A percentile compares a stretch with the other conserved stretches of the same genome.
Evolutionary conservation across 2,329 filamentous ascomycete genomes (phyloP).

Genomic region (Lachnellula willkommii): DNA sequence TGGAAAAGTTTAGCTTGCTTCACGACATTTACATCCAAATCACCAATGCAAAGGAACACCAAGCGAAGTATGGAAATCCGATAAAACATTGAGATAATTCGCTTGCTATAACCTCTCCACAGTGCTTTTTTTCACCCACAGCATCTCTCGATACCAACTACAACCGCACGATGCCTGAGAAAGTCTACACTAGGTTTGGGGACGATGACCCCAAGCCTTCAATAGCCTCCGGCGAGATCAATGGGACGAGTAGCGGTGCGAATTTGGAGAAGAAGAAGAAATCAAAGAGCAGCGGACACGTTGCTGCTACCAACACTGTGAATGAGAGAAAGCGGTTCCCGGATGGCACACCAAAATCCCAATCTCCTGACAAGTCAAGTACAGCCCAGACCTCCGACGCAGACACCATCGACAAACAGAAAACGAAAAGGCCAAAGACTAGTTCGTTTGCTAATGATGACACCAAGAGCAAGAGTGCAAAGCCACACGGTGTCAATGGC

Average conservation of each 20-base stretch:
- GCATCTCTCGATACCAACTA: background rate
- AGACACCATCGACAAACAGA: conserved; percentile 5
- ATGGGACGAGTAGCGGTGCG: background rate
- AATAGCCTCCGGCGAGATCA: background rate
- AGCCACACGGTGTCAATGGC: background rate
- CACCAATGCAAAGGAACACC: too few relatives aligned
- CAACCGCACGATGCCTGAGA: conserved; percentile 36
- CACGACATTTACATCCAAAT: too few relatives aligned
- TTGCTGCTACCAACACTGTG: background rate
- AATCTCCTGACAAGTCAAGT: conserved; percentile 6
- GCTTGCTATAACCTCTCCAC: background rate
- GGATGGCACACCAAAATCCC: conserved; percentile 21
- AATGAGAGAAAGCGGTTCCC: conserved; percentile 14
- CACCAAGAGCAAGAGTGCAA: background rate
- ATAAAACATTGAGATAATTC: too few relatives aligned
- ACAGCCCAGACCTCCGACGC: background rate
- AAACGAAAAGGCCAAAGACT: conserved; percentile 31
- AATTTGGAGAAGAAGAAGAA: background rate
- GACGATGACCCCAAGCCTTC: conserved; percentile 24
- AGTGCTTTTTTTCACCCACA: background rate
- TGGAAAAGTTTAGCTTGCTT: too few relatives aligned
- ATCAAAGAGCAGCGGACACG: background rate
- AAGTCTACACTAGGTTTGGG: conserved; percentile 36
- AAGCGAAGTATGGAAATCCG: too few relatives aligned
- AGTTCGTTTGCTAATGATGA: background rate